These are phyloP conservation scores for Yamadazyma paraphyllophila DNA, from an alignment of 805 yeast species.

Conservation along the genomic window DNA sequence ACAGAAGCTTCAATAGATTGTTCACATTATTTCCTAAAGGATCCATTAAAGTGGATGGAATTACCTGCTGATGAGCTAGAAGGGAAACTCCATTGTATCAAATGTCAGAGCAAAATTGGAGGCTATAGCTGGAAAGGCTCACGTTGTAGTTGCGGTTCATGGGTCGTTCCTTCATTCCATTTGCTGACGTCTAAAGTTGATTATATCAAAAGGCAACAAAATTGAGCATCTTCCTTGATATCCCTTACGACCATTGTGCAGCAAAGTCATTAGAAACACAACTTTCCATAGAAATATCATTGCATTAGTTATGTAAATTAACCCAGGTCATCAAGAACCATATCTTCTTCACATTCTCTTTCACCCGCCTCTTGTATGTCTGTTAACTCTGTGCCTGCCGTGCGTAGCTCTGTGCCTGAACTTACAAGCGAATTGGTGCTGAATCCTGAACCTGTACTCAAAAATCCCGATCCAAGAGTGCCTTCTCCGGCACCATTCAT, in stretches of 20 bases:
- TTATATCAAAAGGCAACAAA: slow-evolving; percentile 23
- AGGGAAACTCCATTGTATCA: slow-evolving; percentile 75
- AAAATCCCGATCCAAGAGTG: neutral
- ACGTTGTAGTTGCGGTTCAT: slow-evolving; percentile 89
- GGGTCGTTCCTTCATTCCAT: slow-evolving; percentile 93
- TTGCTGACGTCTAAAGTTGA: slow-evolving; percentile 81
- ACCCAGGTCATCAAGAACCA: slow-evolving; percentile 39
- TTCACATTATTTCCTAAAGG: slow-evolving; percentile 75
- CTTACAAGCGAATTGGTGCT: neutral
- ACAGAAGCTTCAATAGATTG: slow-evolving; percentile 61
- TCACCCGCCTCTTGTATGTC: neutral
- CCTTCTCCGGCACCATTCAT: neutral
- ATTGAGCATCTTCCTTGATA: too few relatives aligned
- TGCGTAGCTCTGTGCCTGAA: neutral
- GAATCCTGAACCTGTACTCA: neutral
- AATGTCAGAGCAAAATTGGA: slow-evolving; percentile 83
- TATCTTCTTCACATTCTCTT: slow-evolving; percentile 26
- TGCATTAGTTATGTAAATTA: slow-evolving; percentile 17
- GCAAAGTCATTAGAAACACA: too few relatives aligned
- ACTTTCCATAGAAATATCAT: slow-evolving; percentile 6
- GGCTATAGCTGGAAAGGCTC: slow-evolving; percentile 94
- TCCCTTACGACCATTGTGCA: too few relatives aligned
- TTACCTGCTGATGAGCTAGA: slow-evolving; percentile 64
- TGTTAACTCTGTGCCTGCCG: neutral
- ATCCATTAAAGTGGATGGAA: slow-evolving; percentile 93